Evolutionary conservation across 2,329 filamentous ascomycete genomes (phyloP).

Genomic region (Sporothrix mexicana): DNA sequence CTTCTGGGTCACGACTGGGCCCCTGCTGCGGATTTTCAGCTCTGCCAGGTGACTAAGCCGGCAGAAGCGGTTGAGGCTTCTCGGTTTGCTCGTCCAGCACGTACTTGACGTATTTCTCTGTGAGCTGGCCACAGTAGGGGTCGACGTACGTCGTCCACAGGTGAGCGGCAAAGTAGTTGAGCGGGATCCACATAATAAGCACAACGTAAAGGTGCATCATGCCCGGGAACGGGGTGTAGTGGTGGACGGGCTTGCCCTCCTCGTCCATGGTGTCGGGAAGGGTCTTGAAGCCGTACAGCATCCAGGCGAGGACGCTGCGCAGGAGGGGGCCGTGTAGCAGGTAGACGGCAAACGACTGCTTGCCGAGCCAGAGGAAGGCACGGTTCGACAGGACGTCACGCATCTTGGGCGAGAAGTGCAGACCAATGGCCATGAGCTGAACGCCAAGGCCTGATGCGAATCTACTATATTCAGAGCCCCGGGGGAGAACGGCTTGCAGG

Average conservation of each 20-base stretch:
- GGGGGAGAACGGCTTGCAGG: constrained; percentile 53
- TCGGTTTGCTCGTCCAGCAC: constrained; percentile 38
- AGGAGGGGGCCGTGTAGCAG: constrained; percentile 67
- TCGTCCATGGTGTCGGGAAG: constrained; percentile 48
- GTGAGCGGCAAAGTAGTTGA: constrained; percentile 54
- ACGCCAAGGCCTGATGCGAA: constrained; percentile 49
- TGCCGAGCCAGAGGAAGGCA: constrained; percentile 65
- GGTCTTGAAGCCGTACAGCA: constrained; percentile 57
- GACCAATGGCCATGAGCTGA: constrained; percentile 54
- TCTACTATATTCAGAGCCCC: constrained; percentile 54
- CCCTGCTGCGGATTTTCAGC: not conserved
- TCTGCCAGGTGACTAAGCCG: constrained; percentile 12
- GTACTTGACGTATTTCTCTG: constrained; percentile 46
- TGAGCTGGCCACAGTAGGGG: constrained; percentile 55
- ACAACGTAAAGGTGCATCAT: constrained; percentile 47
- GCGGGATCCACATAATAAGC: constrained; percentile 53
- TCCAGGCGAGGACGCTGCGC: constrained; percentile 64
- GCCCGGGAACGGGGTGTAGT: constrained; percentile 44
- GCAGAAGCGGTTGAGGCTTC: constrained; percentile 36
- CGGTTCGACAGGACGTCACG: constrained; percentile 60
- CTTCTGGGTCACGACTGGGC: not conserved
- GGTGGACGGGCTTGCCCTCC: constrained; percentile 42
- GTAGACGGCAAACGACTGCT: constrained; percentile 69
- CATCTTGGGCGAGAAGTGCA: constrained; percentile 58
- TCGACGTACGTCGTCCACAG: constrained; percentile 62